Evolutionary conservation across 148 eudicot species (phyloP), one percentile per base, ranked within the genome.

Genomic region (Dysphania ambrosioides): DNA sequence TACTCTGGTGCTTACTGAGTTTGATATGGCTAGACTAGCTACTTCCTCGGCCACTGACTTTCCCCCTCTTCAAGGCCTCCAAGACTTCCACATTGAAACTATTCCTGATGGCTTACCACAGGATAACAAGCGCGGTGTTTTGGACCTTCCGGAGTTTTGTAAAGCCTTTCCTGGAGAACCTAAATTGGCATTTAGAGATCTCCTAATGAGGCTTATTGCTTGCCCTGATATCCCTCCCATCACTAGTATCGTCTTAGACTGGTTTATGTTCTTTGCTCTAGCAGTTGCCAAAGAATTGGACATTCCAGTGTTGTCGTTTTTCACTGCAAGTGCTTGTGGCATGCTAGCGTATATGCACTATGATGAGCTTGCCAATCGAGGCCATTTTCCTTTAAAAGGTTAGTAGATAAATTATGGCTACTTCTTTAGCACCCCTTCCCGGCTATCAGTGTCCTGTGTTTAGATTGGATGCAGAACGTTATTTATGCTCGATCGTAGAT

Each of bases 61-160:
- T n/a, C n/a, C n/a, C n/a, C n/a, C n/a, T n/a, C n/a, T n/a, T n/a
- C n/a, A n/a, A n/a, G n/a, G n/a, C n/a, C n/a, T n/a, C n/a, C n/a
- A n/a, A n/a, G n/a, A n/a, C n/a, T n/a, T n/a, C n/a, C n/a, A n/a
- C n/a, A n/a, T n/a, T n/a, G n/a, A n/a, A n/a, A n/a, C n/a, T n/a
- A n/a, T n/a, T n/a, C n/a, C n/a, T n/a, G n/a, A n/a, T n/a, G 88
- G 88, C n/a, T 64, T 86, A 9, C 79, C 86, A 1, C 62, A 75
- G 0, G 61, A 71, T 19, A 77, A 82, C 59, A 66, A 68, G 5
- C 80, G 76, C 1, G 70, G 51, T 40, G 70, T 77, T 10, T 73
- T 30, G 6, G 82, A 82, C 78, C 69, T 82, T 21, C 76, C 71
- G 1, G 30, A 67, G 38, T 10, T 78, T 29, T 78, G 66, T 40